Base-by-base conservation (phyloP, 352 stramenopile species). In the Phytophthora quininea region DNA sequence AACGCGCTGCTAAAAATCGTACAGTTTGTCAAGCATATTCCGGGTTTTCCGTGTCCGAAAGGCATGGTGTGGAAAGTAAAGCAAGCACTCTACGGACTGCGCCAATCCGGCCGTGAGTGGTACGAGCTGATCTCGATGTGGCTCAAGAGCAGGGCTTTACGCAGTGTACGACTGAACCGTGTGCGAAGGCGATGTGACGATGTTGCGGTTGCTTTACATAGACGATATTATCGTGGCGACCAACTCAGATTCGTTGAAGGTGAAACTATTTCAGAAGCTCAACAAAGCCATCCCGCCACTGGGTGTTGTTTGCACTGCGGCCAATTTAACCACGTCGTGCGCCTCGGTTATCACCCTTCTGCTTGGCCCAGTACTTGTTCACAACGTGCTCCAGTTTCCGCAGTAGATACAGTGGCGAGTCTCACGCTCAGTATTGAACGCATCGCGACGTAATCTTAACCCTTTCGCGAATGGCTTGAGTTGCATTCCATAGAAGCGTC, bases 221-320 rank as follows among this genome's bases (percentile, higher is more conserved):
- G 54, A 55, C 12, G 54, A 69, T 24, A 27, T 69, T 4, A 40
- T 64, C 1, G 54, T 58, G 7, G 62, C 30, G 1, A 65, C 56
- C 1, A 65, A 70, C 4, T 3, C 46, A 40, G 35, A 40, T 6
- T 6, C 6, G 35, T 40, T 11, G 6, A 40, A 40, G 35, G 35
- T 40, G 6, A 11, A 11, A 11, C 35, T 40, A 11, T 40, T 40
- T 11, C 6, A 40, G 35, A 11, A 40, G 10, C 35, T 40, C 6
- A 40, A 40, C 35, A 11, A 40, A 40, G 35, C 35, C 19, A 24
- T 24, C 19, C 19, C 19, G 19, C 19, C 19, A 24, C 19, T 24
- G 19, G 19, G 19, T 24, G 19, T 24, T 24, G 19, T 24, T 24
- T 24, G 19, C 19, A 24, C 19, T 24, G 19, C 19, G 19, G 19